Evolutionary conservation across 495 filamentous ascomycete species (phyloP), one percentile per base, ranked within the genome.

Genomic region (Usnea hakonensis): DNA sequence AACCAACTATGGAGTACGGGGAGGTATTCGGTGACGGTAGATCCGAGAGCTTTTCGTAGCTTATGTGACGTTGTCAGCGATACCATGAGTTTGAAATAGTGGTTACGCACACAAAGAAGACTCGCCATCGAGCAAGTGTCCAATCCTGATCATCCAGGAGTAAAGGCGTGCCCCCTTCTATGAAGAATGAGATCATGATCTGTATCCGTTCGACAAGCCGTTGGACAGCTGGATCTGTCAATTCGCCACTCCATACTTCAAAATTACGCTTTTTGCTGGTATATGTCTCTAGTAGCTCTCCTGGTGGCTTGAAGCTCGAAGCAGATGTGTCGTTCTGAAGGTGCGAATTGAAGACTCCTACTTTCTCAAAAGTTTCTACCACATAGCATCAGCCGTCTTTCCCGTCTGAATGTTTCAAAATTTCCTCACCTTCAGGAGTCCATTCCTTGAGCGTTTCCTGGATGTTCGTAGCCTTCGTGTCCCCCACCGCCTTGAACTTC

Each of bases 111-210:
- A 87, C 73, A 62, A 96, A 89, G 74, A 87, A 97, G 23, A 96
- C 78, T 0, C 87, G 90, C 94, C 94, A 99, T 70, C 91, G 83
- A 58, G 86, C 80, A 9, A 90, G 73, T 9, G 82, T 82, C 83
- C 85, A 88, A 40, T 88, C 85, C 5, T 83, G 79, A 60, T 95
- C 90, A 48, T 93, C 83, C 16, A 89, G 74, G 11, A 85, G 79
- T 23, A 95, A 78, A 30, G 78, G 81, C 16, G 83, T 86, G 37
- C 90, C 95, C 28, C 90, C 94, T 73, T 99, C 94, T 64, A 99
- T 96, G 73, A 88, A 95, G 58, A 97, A 78, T 10, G 87, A 86
- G n/a, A 90, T 81, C 30, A 92, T 77, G 41, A 96, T 83, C 72
- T 96, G 90, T 54, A 91, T 83, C 53, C 90, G 89, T 68, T 83